phyloP scores from a whole-genome alignment of 495 filamentous ascomycete species.

The Cladorrhinum samala region DNA sequence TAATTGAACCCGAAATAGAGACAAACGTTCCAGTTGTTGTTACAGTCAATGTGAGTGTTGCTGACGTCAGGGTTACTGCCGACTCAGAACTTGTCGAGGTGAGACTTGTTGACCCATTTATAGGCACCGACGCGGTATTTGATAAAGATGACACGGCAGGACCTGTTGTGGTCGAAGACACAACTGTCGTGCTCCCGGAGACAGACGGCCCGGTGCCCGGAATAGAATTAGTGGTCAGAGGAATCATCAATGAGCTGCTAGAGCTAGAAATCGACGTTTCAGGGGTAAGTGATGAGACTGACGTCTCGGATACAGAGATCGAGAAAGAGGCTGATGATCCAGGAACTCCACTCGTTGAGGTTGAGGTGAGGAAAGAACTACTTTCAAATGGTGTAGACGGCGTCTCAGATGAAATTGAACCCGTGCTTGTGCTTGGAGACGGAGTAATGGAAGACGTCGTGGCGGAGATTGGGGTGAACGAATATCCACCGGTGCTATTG shows the following conservation, averaged over 20 bases:
- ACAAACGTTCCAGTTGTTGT: constrained; percentile 1
- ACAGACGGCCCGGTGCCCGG: background rate
- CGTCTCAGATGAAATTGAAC: background rate
- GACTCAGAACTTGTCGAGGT: background rate
- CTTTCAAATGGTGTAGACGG: no score
- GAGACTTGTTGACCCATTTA: background rate
- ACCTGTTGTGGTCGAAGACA: background rate
- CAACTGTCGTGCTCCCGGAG: background rate
- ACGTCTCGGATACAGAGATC: background rate
- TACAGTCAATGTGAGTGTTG: background rate
- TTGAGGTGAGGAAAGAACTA: background rate
- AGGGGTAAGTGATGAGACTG: no score
- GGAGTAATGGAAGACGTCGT: background rate
- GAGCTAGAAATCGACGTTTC: background rate
- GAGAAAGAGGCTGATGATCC: background rate
- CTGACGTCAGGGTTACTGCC: background rate
- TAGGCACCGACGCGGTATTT: background rate
- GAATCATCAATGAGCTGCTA: no score
- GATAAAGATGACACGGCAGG: background rate
- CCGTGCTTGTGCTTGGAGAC: background rate
- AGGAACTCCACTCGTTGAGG: background rate
- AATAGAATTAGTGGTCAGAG: no score
- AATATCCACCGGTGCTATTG: background rate
- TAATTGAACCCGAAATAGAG: background rate
- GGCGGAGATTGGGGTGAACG: background rate